These are phyloP conservation scores for Saccharum spontaneum DNA, from an alignment of 176 grass and related monocot species.

Conservation along the genomic window DNA sequence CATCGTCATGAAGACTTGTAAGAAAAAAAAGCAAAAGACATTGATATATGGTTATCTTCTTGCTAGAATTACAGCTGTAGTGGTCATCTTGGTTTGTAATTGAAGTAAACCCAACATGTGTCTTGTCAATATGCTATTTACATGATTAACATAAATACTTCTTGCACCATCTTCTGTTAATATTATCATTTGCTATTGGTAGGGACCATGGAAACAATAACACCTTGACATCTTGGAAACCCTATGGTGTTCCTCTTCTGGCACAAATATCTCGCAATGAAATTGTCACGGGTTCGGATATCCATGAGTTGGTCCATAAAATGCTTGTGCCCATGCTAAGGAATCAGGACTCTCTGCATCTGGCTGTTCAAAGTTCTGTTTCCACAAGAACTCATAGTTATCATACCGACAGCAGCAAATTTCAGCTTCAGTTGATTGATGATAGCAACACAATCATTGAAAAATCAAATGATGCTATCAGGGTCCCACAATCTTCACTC, in stretches of 20 bases:
- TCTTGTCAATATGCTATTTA: conserved; percentile 25
- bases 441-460: conserved; percentile 71
- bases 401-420: conserved; percentile 32
- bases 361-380: conserved; percentile 45
- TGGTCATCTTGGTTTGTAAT: conserved; percentile 19
- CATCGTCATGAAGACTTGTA: conserved; percentile 88
- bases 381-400: conserved; percentile 55
- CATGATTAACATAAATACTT: conserved; percentile 26
- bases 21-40: conserved; percentile 35
- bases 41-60: conserved; percentile 12
- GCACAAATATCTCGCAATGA: conserved; percentile 68
- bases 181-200: conserved; percentile 27
- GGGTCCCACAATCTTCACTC: conserved; percentile 51
- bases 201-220: conserved; percentile 71
- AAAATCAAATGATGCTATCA: conserved; percentile 53
- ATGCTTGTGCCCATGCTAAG: conserved; percentile 79
- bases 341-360: conserved; percentile 47
- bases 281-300: conserved; percentile 62
- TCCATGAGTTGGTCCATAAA: conserved; percentile 62
- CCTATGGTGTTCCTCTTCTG: conserved; percentile 86
- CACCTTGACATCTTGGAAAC: conserved; percentile 57
- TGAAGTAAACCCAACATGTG: background rate
- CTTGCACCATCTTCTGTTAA: conserved; percentile 33
- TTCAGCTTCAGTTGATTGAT: conserved; percentile 66
- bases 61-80: conserved; percentile 8